A percentile compares a stretch with the other conserved stretches of the same genome.
Conservation (phyloP, 805 yeast genomes). For the Teunomyces lycoperdinae region DNA sequence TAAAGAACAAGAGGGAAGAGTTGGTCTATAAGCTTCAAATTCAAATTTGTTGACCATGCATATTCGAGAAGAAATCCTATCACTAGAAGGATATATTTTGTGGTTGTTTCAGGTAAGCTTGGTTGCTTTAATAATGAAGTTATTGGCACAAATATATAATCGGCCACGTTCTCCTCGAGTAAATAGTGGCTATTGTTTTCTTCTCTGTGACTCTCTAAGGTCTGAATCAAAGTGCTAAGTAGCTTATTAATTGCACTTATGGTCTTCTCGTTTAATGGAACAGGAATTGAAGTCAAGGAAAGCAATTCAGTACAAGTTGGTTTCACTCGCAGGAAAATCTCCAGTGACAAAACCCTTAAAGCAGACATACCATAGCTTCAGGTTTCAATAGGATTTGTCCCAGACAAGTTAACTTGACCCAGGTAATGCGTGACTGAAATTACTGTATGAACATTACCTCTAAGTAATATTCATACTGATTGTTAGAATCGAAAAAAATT, state of each 20-base stretch:
- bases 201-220: conserved; percentile 14
- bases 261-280: neutral
- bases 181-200: conserved; percentile 14
- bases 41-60: conserved; percentile 29
- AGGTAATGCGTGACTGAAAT: neutral
- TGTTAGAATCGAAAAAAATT: neutral
- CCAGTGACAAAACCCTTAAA: conserved; percentile 5
- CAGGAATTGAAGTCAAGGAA: neutral
- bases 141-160: conserved; percentile 41
- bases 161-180: conserved; percentile 33
- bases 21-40: conserved; percentile 29
- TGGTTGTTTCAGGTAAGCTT: conserved; percentile 17
- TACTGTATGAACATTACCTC: neutral
- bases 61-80: conserved; percentile 25
- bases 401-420: neutral
- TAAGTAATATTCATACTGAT: neutral
- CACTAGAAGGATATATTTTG: conserved; percentile 23
- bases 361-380: neutral
- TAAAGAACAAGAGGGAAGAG: conserved; percentile 30
- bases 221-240: neutral
- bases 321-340: conserved; percentile 26
- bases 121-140: conserved; percentile 31
- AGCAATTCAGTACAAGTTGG: conserved; percentile 29
- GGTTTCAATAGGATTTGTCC: neutral
- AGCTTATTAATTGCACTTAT: neutral